phyloP scores from a whole-genome alignment of 2,329 filamentous ascomycete species.

The Truncatella angustata region DNA sequence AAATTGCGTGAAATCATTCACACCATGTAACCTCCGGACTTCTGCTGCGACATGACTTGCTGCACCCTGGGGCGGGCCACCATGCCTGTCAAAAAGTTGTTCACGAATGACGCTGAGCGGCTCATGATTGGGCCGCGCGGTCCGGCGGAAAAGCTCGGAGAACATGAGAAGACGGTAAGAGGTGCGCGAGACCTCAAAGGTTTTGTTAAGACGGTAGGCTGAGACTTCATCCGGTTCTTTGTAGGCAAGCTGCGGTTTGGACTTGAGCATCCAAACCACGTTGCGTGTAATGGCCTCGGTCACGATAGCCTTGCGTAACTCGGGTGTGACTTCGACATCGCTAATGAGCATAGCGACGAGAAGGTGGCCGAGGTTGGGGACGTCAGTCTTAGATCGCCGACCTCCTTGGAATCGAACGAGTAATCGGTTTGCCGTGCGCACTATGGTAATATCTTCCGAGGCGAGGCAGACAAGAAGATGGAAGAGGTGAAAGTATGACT shows the following conservation, averaged over 20 bases:
- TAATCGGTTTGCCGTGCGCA: slow-evolving; percentile 37
- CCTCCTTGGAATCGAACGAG: slow-evolving; percentile 37
- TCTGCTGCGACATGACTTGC: slow-evolving; percentile 38
- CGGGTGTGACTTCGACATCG: slow-evolving; percentile 36
- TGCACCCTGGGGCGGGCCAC: slow-evolving; percentile 40
- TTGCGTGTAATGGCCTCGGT: slow-evolving; percentile 49
- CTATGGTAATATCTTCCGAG: slow-evolving; percentile 31
- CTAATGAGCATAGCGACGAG: slow-evolving; percentile 46
- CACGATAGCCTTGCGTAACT: slow-evolving; percentile 40
- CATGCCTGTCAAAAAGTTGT: slow-evolving; percentile 43
- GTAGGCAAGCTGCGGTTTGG: slow-evolving; percentile 43
- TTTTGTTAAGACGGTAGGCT: slow-evolving; percentile 43
- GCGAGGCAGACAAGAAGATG: slow-evolving; percentile 49
- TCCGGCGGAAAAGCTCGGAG: slow-evolving; percentile 46
- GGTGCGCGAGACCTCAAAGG: slow-evolving; percentile 43
- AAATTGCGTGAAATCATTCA: slow-evolving; percentile 41
- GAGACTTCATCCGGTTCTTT: slow-evolving; percentile 40
- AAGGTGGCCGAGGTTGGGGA: slow-evolving; percentile 48
- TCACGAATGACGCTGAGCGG: slow-evolving; percentile 38
- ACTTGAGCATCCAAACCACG: slow-evolving; percentile 49
- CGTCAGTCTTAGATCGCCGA: slow-evolving; percentile 36
- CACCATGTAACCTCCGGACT: slow-evolving; percentile 40
- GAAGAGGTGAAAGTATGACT: slow-evolving; percentile 51
- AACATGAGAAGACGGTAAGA: slow-evolving; percentile 54
- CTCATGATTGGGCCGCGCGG: slow-evolving; percentile 35